A percentile compares a stretch with the other conserved stretches of the same genome.
phyloP scores from a whole-genome alignment of 2,329 filamentous ascomycete genomes.

The Colletotrichum sp. region DNA sequence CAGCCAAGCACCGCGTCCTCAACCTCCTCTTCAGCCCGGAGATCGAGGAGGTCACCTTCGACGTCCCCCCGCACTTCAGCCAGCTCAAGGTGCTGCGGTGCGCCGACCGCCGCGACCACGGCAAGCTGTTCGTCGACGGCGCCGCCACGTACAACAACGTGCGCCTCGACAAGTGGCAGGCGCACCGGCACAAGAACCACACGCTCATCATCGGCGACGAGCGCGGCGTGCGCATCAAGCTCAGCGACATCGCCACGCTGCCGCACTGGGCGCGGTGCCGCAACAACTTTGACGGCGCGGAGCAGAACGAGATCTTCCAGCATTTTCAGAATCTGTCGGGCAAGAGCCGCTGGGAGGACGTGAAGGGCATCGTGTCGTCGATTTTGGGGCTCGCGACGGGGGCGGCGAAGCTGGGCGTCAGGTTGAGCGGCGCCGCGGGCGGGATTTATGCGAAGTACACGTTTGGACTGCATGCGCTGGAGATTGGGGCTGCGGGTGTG shows the following conservation, averaged over 20 bases:
- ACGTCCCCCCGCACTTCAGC: constrained; percentile 1
- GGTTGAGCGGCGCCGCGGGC: neutral
- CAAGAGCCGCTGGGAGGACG: neutral
- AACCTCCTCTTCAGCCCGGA: constrained; percentile 1
- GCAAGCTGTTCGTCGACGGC: neutral
- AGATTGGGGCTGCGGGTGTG: neutral
- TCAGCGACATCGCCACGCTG: neutral
- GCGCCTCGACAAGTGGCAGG: constrained; percentile 3
- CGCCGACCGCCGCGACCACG: neutral
- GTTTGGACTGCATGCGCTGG: neutral
- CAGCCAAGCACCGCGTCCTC: neutral
- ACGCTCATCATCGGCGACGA: neutral
- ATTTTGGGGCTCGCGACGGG: neutral
- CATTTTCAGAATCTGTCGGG: neutral
- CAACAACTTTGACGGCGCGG: neutral
- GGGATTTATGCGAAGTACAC: constrained; percentile 3
- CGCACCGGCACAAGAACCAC: neutral
- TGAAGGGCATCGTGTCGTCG: neutral
- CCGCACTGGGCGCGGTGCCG: constrained; percentile 5
- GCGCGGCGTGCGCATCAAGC: neutral
- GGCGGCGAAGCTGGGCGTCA: neutral
- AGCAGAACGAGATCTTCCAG: neutral
- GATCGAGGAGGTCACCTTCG: neutral
- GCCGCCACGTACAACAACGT: constrained; percentile 1
- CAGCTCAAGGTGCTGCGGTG: neutral